Base-by-base conservation (phyloP, 2,329 filamentous ascomycete species). In the Cladophialophora immunda region DNA sequence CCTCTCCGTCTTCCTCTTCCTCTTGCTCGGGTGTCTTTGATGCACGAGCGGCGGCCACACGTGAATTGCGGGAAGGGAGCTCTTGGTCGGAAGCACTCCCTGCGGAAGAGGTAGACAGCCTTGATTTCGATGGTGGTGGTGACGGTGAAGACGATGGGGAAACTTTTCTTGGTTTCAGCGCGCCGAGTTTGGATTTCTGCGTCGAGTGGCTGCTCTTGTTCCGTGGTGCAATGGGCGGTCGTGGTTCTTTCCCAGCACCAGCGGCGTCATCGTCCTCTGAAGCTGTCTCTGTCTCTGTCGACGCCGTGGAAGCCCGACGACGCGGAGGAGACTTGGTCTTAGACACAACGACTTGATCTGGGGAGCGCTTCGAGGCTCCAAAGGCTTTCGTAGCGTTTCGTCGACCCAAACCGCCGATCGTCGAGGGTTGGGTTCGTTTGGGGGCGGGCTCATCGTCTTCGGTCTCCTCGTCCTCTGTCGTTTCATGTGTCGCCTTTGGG, bases 111-210 rank as follows among this genome's bases (percentile, higher is more conserved):
- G 45, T 50, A 11, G 45, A 32, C 32, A 27, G n/a, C 30, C 27
- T n/a, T n/a, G 58, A 54, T 36, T 29, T n/a, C 6, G 45, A 7
- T 6, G 58, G 29, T 34, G 58, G 34, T 56, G 50, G 47, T 25
- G 65, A 29, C n/a, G 62, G 64, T 62, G 70, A 65, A 62, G 66
- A 69, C n/a, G 57, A 56, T 56, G 70, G 67, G 52, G 69, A 62
- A 67, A 57, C 54, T 60, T 53, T 59, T 70, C 50, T 63, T 63
- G 36, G 27, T 34, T 22, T 19, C 19, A 65, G 19, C 1, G n/a
- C 50, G 38, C 62, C 58, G 8, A 62, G 30, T 57, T 57, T 65
- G n/a, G n/a, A 22, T 38, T 65, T 63, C 13, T 25, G 29, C 4
- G 30, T 29, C 13, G 58, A n/a, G 25, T 34, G 32, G 27, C 32